Evolutionary conservation across 805 yeast genomes (phyloP).

Genomic region (Vanderwaltozyma yarrowii): DNA sequence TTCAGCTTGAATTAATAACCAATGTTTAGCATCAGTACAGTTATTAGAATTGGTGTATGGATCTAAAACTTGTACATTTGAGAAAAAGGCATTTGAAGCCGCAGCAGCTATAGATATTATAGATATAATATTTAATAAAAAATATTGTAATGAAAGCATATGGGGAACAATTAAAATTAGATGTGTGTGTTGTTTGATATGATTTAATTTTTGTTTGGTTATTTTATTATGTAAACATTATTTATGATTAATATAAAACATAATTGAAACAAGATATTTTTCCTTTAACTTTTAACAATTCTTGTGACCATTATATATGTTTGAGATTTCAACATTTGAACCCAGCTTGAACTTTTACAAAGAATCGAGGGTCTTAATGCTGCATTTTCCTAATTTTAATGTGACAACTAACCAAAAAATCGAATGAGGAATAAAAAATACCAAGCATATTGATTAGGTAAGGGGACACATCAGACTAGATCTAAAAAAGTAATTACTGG

Average conservation of each 20-base stretch:
- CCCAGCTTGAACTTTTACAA: no score
- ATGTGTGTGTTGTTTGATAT: not conserved
- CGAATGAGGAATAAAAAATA: no score
- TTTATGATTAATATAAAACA: no score
- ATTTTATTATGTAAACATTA: not conserved
- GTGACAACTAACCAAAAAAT: no score
- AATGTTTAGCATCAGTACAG: slow-evolving; percentile 20
- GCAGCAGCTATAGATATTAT: slow-evolving; percentile 1
- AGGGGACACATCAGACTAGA: no score
- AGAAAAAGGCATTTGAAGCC: slow-evolving; percentile 9
- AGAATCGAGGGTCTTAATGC: no score
- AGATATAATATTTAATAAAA: slow-evolving; percentile 1
- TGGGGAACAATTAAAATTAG: not conserved
- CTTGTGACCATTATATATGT: no score
- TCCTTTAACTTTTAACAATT: no score
- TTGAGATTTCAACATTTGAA: no score
- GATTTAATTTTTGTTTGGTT: not conserved
- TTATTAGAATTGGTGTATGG: slow-evolving; percentile 13
- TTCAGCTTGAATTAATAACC: slow-evolving; percentile 22
- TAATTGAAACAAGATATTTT: not conserved
- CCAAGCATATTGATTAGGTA: no score
- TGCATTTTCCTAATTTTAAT: no score
- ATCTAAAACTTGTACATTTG: slow-evolving; percentile 17
- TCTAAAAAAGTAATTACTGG: no score
- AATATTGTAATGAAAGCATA: slow-evolving; percentile 1